Evolutionary conservation across 2,329 filamentous ascomycete genomes (phyloP).

Genomic region (Hortaea werneckii): DNA sequence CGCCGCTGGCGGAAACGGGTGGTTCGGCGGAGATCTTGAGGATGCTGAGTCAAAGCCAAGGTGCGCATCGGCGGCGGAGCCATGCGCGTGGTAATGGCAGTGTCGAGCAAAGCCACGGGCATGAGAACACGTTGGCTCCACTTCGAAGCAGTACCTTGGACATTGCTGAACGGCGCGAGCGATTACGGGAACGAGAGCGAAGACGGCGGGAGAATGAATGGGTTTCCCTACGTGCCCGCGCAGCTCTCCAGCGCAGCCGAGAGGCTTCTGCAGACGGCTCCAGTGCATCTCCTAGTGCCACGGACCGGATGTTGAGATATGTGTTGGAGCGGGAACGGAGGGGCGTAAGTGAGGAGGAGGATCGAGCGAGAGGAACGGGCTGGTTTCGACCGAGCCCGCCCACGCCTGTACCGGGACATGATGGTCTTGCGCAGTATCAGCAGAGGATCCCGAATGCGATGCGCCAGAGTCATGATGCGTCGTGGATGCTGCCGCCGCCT

Average conservation of each 20-base stretch:
- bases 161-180: constrained; percentile 16
- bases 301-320: constrained; percentile 31
- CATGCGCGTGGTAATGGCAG: no score
- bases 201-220: constrained; percentile 20
- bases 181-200: constrained; percentile 20
- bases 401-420: constrained; percentile 6
- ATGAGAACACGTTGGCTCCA: no score
- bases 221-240: constrained; percentile 22
- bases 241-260: constrained; percentile 24
- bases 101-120: no score
- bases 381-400: constrained; percentile 19
- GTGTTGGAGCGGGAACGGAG: constrained; percentile 30
- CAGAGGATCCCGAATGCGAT: no score
- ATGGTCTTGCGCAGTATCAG: not conserved
- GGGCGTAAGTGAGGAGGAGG: constrained; percentile 24
- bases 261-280: constrained; percentile 1
- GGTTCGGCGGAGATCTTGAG: constrained; percentile 27
- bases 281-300: constrained; percentile 21
- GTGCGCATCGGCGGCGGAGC: constrained; percentile 19
- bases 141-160: constrained; percentile 1
- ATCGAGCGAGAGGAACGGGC: constrained; percentile 23
- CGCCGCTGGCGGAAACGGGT: constrained; percentile 19
- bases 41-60: constrained; percentile 27
- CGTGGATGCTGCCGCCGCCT: constrained; percentile 15
- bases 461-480: no score